Base-by-base conservation (phyloP, 768 basidiomycete genomes). In the Lentinus brumalis region DNA sequence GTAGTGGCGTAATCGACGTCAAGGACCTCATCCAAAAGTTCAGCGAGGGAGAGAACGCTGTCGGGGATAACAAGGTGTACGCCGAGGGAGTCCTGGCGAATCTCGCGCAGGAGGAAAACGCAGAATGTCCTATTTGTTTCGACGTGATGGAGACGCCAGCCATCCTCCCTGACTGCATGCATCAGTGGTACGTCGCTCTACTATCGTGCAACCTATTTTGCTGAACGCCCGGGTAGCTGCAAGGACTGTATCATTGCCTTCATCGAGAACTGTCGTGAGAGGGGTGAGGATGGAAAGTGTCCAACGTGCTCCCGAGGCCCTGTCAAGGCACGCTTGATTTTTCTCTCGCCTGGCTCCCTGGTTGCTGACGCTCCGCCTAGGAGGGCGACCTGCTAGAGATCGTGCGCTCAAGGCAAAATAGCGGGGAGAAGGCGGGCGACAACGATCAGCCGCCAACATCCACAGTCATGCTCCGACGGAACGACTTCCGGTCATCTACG, bases 401-500 rank as follows among this genome's bases (percentile, higher is more conserved):
- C 29, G 70, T 89, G 86, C 50, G 71, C 84, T 61, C 72, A 26
- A 70, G 69, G 49, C 32, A 64, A 30, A 53, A 67, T 35, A 56
- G 57, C 42, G 53, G 50, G 16, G 57, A 55, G 16, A 32, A 53
- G 71, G 73, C 45, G 56, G 70, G 55, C 5, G 67, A 58, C 56
- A 64, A 59, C 21, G 66, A 60, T 63, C 78, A 80, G 63, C 55
- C 70, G 16, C 70, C 77, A 5, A 66, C 75, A 40, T 75, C 83
- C 12, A 75, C 72, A 15, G 78, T 94, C 30, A 75, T 83, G 14
- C 74, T 96, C 47, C 80, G 91, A 11, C 84, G 86, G 65, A 94
- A 94, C 64, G 86, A 96, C 74, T 93, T 97, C 74, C 83, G 85
- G 41, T 90, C 92, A 4, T 95, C 92, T 9, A 97, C 96, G 0